Base-by-base conservation (phyloP, 2,329 filamentous ascomycete genomes). In the Emmonsiellopsis sp. region DNA sequence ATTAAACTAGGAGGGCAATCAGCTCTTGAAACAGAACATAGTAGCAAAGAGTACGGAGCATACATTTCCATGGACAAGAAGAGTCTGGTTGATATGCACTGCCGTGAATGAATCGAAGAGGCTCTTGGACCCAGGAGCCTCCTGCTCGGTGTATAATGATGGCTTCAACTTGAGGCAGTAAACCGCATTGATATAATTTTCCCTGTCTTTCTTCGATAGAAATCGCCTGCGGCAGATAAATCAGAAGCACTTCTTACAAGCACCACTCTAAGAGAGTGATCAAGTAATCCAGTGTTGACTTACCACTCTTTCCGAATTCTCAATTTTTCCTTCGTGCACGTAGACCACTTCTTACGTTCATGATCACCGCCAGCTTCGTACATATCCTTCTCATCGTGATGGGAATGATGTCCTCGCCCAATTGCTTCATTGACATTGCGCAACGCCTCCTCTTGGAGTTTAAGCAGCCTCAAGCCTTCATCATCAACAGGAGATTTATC, bases 1-100 rank as follows among this genome's bases (percentile, higher is more conserved):
- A 21, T 48, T 45, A 27, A 43, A 39, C 42, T 54, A 17, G 10
- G 39, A 43, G 32, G 6, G 11, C 9, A 31, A 33, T 53, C 17
- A 54, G 33, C n/a, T 6, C 0, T 31, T 55, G 51, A 5, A 14
- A 17, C 11, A 27, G 21, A 5, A 27, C 21, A 27, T 27, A 27
- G 9, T 32, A 13, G 13, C 21, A 2, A 42, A 10, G 17, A 7
- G 31, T 17, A 11, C 44, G 32, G 31, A n/a, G 47, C 53, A 34
- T 54, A 58, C 59, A 44, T 54, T 56, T 44, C 52, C 50, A 44
- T 61, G 59, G 27, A 58, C 56, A n/a, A 21, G 37, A 8, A 42
- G 49, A 7, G 56, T 56, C 34, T 55, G 52, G 37, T 53, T 57
- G n/a, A 61, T 61, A 43, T 61, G 59, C 34, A 56, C 50, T 7